Evolutionary conservation across 2,329 filamentous ascomycete species (phyloP).

Genomic region (Penicillium sclerotiorum): DNA sequence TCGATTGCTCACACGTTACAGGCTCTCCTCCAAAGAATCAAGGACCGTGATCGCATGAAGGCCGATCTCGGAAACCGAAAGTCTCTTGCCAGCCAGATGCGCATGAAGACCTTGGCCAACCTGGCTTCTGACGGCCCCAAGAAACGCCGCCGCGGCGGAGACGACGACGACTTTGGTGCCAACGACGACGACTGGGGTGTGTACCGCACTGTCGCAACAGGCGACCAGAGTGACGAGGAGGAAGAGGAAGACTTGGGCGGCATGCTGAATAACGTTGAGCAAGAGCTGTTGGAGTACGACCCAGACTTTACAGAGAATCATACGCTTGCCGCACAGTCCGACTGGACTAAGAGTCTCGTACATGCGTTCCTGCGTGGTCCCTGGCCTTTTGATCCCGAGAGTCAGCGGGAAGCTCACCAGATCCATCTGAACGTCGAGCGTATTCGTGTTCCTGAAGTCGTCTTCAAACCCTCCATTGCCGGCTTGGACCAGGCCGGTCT

Average conservation of each 20-base stretch:
- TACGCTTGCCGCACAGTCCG: constrained; percentile 86
- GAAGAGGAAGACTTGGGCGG: constrained; percentile 85
- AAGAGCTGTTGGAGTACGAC: constrained; percentile 83
- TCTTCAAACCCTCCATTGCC: constrained; percentile 90
- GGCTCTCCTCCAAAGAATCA: constrained; percentile 77
- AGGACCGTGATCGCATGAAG: constrained; percentile 89
- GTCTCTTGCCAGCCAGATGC: constrained; percentile 90
- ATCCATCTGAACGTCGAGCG: constrained; percentile 96
- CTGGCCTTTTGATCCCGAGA: constrained; percentile 79
- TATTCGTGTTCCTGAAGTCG: constrained; percentile 88
- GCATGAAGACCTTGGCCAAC: constrained; percentile 98
- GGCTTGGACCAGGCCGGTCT: constrained; percentile 92
- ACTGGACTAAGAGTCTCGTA: constrained; percentile 90
- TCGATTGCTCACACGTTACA: constrained; percentile 35
- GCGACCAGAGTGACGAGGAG: constrained; percentile 77
- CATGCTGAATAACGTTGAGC: constrained; percentile 75
- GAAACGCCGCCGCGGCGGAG: constrained; percentile 83
- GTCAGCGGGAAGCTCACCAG: constrained; percentile 79
- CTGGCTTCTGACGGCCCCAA: constrained; percentile 84
- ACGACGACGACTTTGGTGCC: constrained; percentile 95
- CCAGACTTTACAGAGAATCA: constrained; percentile 88
- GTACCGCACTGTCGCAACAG: constrained; percentile 88
- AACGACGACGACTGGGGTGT: constrained; percentile 99
- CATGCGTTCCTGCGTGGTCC: constrained; percentile 90
- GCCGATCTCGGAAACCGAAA: constrained; percentile 95